Base-by-base conservation (phyloP, 176 grass and related monocot species). In the Typha latifolia region DNA sequence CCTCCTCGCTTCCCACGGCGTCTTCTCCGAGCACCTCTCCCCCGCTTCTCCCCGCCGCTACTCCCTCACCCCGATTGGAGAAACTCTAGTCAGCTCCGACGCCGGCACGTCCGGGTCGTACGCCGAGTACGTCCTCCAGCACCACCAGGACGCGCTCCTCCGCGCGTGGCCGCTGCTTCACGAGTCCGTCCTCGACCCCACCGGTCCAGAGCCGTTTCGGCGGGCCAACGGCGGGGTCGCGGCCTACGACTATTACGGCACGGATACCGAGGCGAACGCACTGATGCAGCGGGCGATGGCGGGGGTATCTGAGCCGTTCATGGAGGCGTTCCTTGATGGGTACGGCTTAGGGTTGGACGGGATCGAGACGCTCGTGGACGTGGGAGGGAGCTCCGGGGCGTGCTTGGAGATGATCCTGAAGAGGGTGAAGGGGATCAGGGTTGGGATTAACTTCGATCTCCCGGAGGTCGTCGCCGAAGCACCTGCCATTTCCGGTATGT, bases 111-210 rank as follows among this genome's bases (percentile, higher is more conserved):
- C 78, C 62, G 43, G 71, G 0, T 91, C 88, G 2, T 95, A 87
- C 74, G 86, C 86, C 12, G 84, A 86, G 59, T 90, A 95, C 72
- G 86, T 95, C 13, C 63, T 96, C 15, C 92, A 96, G 76, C 88
- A 96, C 70, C 92, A 96, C 74, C 88, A 96, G 85, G 88, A 96
- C 29, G 92, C 88, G 56, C 74, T 96, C 65, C 66, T 96, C 2
- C 69, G 72, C 3, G 80, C 85, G 0, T 96, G 92, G 92, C 85
- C 78, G 11, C 80, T 22, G 1, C 85, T 96, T 27, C 85, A 79
- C 74, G 85, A 96, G 74, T 85, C 85, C 3, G 78, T 96, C 23
- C 77, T 91, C 6, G 88, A 96, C 53, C 88, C 88, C 2, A 19
- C 80, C 4, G 92, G 92, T 0, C 92, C 92, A 0, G 88, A 96